Conservation (phyloP, 2,329 filamentous ascomycete genomes). For the Sporothrix dimorphospora region DNA sequence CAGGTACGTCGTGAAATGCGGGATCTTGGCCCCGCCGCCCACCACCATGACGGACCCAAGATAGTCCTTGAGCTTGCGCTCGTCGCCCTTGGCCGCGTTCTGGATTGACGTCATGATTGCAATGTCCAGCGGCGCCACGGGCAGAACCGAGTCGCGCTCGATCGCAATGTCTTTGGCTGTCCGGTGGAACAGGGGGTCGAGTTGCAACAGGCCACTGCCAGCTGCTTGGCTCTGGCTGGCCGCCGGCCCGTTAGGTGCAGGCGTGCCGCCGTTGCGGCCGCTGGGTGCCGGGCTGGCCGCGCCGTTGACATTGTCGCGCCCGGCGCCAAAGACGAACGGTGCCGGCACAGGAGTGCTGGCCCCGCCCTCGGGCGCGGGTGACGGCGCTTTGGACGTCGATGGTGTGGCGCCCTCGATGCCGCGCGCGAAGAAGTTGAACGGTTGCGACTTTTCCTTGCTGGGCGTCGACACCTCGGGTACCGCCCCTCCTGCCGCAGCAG, state of each 20-base stretch:
- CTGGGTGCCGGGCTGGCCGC: slow-evolving; percentile 57
- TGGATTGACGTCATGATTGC: slow-evolving; percentile 89
- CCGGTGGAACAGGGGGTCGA: slow-evolving; percentile 47
- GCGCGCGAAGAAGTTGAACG: slow-evolving; percentile 70
- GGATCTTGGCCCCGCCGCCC: slow-evolving; percentile 80
- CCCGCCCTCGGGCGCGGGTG: slow-evolving; percentile 76
- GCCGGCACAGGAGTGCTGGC: slow-evolving; percentile 66
- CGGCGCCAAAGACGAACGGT: slow-evolving; percentile 58
- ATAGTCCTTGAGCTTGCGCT: slow-evolving; percentile 90
- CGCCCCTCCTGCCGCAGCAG: slow-evolving; percentile 44
- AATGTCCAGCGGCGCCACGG: slow-evolving; percentile 80
- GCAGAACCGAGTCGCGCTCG: slow-evolving; percentile 79
- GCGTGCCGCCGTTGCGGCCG: slow-evolving; percentile 55
- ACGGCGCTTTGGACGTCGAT: slow-evolving; percentile 81
- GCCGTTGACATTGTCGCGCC: slow-evolving; percentile 49
- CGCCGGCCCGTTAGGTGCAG: slow-evolving; percentile 41
- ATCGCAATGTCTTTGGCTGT: slow-evolving; percentile 59
- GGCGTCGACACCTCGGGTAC: slow-evolving; percentile 57
- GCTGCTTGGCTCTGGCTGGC: slow-evolving; percentile 9
- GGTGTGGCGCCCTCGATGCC: slow-evolving; percentile 68
- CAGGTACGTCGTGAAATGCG: slow-evolving; percentile 77
- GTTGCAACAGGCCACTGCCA: slow-evolving; percentile 16
- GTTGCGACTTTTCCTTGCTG: slow-evolving; percentile 65
- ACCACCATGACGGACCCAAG: slow-evolving; percentile 89
- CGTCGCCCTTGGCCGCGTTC: slow-evolving; percentile 83